Base-by-base conservation (phyloP, 192 early-diverging fungal genomes). In the Fimicolochytrium jonesii region DNA sequence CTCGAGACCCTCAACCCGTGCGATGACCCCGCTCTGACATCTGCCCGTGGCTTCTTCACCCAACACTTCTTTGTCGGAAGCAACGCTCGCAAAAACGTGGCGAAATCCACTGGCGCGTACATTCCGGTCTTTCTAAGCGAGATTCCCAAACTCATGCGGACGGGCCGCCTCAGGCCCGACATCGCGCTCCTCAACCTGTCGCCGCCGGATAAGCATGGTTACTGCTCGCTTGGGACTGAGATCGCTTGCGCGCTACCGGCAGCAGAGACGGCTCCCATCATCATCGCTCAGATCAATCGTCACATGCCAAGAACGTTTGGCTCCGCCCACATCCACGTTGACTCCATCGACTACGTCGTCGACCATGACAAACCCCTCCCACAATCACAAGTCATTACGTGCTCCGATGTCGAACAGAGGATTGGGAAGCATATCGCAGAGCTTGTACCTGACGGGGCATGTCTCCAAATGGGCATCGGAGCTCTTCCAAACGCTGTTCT, bases 201-300 rank as follows among this genome's bases (percentile, higher is more conserved):
- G 5, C 76, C 76, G 2, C 79, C 79, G 13, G 79, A 81, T 50
- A 42, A 58, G 20, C 79, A 81, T 61, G 79, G 79, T 15, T 76
- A 55, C 47, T 66, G 61, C 54, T 79, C 79, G 0, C 55, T 81
- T 2, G 79, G 79, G 3, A 36, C 50, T 4, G 79, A 80, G 54
- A 72, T 75, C 4, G 39, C 10, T 49, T 4, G 18, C 2, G n/a
- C 57, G n/a, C 46, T 67, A 0, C 66, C 79, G 3, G 79, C 79
- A 10, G 73, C 67, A 5, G 48, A 81, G 51, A 68, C 68, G 6
- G 73, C 76, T 35, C 48, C 45, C 18, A 65, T 60, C 23, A 29
- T 81, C 20, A 76, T 81, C 59, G 79, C 74, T 5, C 76, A 78
- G 45, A 79, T 81, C 59, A 81, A 81, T 51, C 70, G 62, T 33